Base-by-base conservation (phyloP, 1,284 basidiomycete species). In the Apiotrichum gracile region DNA sequence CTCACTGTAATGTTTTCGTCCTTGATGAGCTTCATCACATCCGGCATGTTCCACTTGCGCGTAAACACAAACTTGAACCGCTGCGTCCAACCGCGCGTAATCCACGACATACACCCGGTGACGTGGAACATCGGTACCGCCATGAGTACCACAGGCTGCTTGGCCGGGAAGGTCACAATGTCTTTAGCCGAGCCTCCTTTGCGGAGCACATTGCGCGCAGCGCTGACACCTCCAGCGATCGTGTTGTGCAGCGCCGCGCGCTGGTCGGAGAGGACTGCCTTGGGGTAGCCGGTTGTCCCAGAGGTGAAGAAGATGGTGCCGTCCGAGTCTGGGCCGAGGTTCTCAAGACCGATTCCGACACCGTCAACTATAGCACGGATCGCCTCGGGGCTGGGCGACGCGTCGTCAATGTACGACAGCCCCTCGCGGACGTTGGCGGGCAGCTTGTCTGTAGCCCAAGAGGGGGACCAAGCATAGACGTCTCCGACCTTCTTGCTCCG, bases 61-160 rank as follows among this genome's bases (percentile, higher is more conserved):
- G 66, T 63, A 48, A 67, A 53, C 21, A 70, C 65, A 47, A 70
- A 58, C 54, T 66, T 70, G 26, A 59, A 61, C 19, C 69, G 68
- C 17, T 52, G 60, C 38, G 61, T 61, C 52, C 69, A 56, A 1
- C 66, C 64, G 4, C 64, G 54, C 53, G 67, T 61, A 31, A 72
- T 59, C 65, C 65, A 68, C 9, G 64, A 65, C 1, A 69, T 59
- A 49, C 66, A 69, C 2, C 71, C 71, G 0, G 68, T 71, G 10
- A 69, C 71, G 65, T 73, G 71, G 60, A 73, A 73, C 2, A 73
- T 55, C 3, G 70, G 71, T 22, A 73, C 62, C 17, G 68, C 52
- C 21, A 73, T 60, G 9, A 73, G 56, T 3, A 43, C 33, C 9
- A 47, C 27, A 10, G 31, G 38, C 25, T 39, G 51, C 21, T 41